Evolutionary conservation across 805 yeast genomes (phyloP), one percentile per base, ranked within the genome.

Genomic region (Candida loeiensis): DNA sequence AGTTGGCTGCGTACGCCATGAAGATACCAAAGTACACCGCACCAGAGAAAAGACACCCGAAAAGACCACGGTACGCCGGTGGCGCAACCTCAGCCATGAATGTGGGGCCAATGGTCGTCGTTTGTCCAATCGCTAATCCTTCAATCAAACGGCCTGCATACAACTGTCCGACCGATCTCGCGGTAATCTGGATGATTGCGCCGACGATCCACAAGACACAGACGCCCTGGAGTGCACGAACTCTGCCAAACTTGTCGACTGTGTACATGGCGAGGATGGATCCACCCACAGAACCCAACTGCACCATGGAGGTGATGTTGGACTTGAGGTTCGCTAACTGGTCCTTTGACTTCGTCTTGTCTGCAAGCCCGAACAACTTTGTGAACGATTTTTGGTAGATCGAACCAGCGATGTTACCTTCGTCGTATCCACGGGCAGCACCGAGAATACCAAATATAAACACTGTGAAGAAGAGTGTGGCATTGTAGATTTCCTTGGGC

Each of bases 241-340:
- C 63, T 48, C 82, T 63, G 13, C 83, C 83, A 28, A 78, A 48
- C 34, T 59, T 60, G 49, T 78, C 82, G 27, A 70, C 73, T 1
- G 74, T 51, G 43, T 61, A 68, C 53, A 71, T 65, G 1, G 80
- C 75, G 16, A 76, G 37, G 12, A 76, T 38, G 15, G 79, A 61
- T 14, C 83, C 83, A 28, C 74, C 79, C 27, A 76, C 66, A 14
- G 77, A 70, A 2, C 80, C 80, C 20, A 77, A 53, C 48, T 74
- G 79, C 6, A 77, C 82, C 82, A 78, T 78, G 5, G 80, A 61
- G 3, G 76, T 66, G 49, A 77, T 77, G 51, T 75, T 77, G 4
- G 80, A 73, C 45, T 66, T 67, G 45, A 73, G 54, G 45, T 71
- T 61, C 4, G 80, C 80, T 11, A 69, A 32, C 11, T 65, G 30